Percentiles rank a stretch among this genome's conserved stretches.
Evolutionary conservation across 139 green algal genomes (phyloP).

Genomic region (Micromonas commoda): DNA sequence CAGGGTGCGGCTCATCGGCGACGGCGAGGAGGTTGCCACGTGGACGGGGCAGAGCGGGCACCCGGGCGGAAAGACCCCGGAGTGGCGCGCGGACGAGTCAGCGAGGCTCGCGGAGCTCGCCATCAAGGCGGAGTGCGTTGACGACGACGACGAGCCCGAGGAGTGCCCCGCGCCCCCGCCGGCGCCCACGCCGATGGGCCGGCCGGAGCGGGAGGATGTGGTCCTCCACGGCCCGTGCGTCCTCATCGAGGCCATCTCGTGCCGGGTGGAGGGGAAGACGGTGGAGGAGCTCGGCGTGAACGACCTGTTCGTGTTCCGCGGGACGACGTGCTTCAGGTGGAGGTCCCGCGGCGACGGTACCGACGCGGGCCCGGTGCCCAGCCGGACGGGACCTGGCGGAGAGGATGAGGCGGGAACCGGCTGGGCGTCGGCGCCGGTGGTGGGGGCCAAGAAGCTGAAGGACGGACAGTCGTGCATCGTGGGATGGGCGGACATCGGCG

Average conservation of each 20-base stretch:
- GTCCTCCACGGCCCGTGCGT: conserved; percentile 8
- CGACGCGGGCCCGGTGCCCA: background rate
- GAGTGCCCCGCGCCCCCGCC: no score
- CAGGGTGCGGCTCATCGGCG: background rate
- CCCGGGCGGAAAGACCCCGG: background rate
- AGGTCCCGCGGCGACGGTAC: background rate
- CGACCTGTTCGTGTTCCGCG: conserved; percentile 17
- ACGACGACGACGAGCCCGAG: background rate
- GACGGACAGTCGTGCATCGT: background rate
- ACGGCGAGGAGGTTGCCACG: background rate
- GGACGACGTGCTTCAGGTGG: conserved; percentile 19
- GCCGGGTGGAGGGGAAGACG: conserved; percentile 10
- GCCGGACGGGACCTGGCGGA: background rate
- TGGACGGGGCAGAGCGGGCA: background rate
- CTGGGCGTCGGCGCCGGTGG: no score
- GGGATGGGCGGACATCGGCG: conserved; percentile 23
- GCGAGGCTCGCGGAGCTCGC: background rate
- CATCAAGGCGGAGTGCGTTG: background rate
- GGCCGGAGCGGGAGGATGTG: background rate
- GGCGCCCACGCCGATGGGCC: background rate
- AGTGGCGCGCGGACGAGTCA: background rate
- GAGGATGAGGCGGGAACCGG: background rate
- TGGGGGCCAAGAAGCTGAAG: background rate
- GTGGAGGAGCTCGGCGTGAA: conserved; percentile 9
- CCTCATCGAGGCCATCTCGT: background rate